Percentiles rank a stretch among this genome's conserved stretches.
phyloP scores from a whole-genome alignment of 305 asterid genomes.

The Euphrasia arctica region DNA sequence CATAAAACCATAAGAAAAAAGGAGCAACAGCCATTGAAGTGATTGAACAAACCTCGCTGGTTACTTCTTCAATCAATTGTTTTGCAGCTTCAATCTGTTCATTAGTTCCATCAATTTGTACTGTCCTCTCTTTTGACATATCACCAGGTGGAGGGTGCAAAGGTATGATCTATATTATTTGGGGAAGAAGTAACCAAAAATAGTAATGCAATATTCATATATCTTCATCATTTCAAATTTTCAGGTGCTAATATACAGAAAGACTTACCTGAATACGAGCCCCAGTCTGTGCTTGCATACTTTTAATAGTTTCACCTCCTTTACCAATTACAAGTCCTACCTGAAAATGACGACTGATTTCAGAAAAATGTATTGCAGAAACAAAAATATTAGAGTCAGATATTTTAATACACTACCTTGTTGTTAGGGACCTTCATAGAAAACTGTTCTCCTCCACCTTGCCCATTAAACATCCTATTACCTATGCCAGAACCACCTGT shows the following conservation, averaged over 20 bases:
- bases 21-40: conserved; percentile 18
- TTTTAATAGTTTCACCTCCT: conserved; percentile 98
- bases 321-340: conserved; percentile 98
- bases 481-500: conserved; percentile 78
- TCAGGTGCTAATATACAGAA: conserved; percentile 9
- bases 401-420: conserved; percentile 34
- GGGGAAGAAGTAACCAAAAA: neutral
- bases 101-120: conserved; percentile 84
- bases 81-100: conserved; percentile 96
- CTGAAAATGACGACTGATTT: conserved; percentile 32
- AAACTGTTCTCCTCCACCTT: conserved; percentile 71
- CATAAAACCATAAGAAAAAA: conserved; percentile 8
- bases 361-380: neutral
- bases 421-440: conserved; percentile 71
- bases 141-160: conserved; percentile 97
- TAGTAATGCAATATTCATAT: neutral
- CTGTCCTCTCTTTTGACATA: conserved; percentile 77
- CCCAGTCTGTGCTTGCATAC: conserved; percentile 84
- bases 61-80: conserved; percentile 77
- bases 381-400: conserved; percentile 12
- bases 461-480: conserved; percentile 66
- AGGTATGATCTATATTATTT: conserved; percentile 74
- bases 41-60: conserved; percentile 75
- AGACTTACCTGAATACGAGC: conserved; percentile 86
- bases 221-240: conserved; percentile 3